phyloP scores from a whole-genome alignment of 306 rosid species.

The Gleditsia sinensis region DNA sequence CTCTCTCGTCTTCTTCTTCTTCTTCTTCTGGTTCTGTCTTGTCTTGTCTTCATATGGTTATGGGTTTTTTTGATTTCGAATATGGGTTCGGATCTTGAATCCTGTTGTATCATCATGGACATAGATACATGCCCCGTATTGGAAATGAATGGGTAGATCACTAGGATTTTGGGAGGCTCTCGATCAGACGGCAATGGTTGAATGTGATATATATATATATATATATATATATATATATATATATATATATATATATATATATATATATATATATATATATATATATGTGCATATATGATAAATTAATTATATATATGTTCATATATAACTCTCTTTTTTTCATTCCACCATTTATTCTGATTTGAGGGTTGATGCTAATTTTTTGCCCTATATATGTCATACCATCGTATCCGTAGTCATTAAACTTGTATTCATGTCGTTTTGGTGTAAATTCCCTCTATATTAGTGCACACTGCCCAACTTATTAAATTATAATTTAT shows the following conservation, averaged over 20 bases:
- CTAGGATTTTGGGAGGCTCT: neutral
- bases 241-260: constrained; percentile 34
- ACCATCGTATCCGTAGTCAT: neutral
- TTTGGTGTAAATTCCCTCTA: constrained; percentile 7
- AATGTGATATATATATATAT: constrained; percentile 34
- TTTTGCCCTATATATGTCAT: constrained; percentile 17
- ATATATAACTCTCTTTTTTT: neutral
- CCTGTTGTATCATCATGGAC: constrained; percentile 6
- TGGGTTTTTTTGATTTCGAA: constrained; percentile 30
- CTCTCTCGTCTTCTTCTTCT: neutral
- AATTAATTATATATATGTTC: constrained; percentile 25
- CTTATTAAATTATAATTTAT: neutral
- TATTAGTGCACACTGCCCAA: too few relatives aligned
- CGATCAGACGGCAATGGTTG: constrained; percentile 33
- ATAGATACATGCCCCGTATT: constrained; percentile 26
- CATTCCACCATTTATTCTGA: constrained; percentile 23
- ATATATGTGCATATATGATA: constrained; percentile 37
- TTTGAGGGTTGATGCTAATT: constrained; percentile 9
- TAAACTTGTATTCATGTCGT: neutral
- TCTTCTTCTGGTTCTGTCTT: neutral
- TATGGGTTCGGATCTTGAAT: constrained; percentile 28
- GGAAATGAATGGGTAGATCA: constrained; percentile 31
- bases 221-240: constrained; percentile 28
- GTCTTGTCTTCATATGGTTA: neutral
- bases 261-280: constrained; percentile 5